phyloP scores from a whole-genome alignment of 2,329 filamentous ascomycete species.

The Pseudogymnoascus sp. region DNA sequence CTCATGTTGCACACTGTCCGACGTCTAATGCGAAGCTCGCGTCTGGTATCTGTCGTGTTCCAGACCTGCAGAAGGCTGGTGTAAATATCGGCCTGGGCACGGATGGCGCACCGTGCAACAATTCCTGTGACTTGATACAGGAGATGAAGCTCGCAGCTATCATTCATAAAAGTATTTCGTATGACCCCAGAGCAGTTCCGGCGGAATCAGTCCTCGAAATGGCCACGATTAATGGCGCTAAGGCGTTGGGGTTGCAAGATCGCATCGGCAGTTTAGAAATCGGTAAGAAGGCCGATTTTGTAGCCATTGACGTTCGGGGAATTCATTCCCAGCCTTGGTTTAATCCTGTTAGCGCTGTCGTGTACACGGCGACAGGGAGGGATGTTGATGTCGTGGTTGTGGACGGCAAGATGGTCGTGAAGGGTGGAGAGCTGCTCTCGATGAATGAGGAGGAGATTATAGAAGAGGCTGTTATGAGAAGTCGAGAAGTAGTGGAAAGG shows the following conservation, averaged over 20 bases:
- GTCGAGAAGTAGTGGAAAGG: constrained; percentile 31
- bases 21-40: constrained; percentile 43
- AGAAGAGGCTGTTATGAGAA: constrained; percentile 29
- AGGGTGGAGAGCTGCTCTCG: constrained; percentile 27
- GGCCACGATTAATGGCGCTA: constrained; percentile 42
- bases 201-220: constrained; percentile 39
- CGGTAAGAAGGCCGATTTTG: constrained; percentile 38
- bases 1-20: constrained; percentile 41
- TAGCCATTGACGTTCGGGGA: constrained; percentile 26
- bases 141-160: constrained; percentile 43
- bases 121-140: constrained; percentile 40
- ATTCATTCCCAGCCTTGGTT: constrained; percentile 16
- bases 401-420: constrained; percentile 33
- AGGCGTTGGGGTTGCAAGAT: constrained; percentile 34
- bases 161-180: constrained; percentile 35
- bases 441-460: constrained; percentile 35
- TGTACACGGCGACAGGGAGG: constrained; percentile 35
- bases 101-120: constrained; percentile 43
- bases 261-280: constrained; percentile 33
- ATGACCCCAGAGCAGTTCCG: constrained; percentile 34
- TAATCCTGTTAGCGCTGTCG: constrained; percentile 32
- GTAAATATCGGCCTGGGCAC: constrained; percentile 43
- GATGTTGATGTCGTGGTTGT: constrained; percentile 38
- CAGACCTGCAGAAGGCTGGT: constrained; percentile 32
- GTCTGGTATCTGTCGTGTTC: constrained; percentile 39